These are phyloP conservation scores for Solanum microdontum DNA, from an alignment of 257 asterid genomes.

Conservation along the genomic window DNA sequence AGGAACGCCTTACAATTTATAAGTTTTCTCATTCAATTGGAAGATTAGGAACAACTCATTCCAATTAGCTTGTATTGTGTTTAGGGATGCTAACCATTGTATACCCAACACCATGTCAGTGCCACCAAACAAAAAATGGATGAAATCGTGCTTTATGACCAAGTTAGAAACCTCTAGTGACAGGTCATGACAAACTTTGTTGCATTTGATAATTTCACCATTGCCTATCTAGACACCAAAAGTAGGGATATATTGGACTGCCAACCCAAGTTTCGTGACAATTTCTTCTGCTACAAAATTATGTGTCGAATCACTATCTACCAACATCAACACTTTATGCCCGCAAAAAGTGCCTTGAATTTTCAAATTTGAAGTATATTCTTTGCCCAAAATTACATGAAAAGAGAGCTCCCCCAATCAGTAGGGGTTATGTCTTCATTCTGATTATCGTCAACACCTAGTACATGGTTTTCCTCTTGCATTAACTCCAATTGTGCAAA, in stretches of 20 bases:
- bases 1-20: neutral
- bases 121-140: neutral
- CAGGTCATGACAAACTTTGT: neutral
- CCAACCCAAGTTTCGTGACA: neutral
- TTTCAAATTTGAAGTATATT: neutral
- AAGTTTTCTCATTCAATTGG: neutral
- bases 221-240: neutral
- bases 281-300: neutral
- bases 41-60: slow-evolving; percentile 1
- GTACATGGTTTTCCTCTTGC: neutral
- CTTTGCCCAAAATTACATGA: neutral
- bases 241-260: neutral
- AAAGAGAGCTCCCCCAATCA: neutral
- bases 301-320: neutral
- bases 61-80: slow-evolving; percentile 5
- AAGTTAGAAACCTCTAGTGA: neutral
- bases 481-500: neutral
- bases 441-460: neutral
- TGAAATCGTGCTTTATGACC: neutral
- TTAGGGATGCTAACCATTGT: slow-evolving; percentile 1
- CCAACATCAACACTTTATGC: neutral
- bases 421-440: neutral
- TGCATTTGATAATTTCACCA: neutral
- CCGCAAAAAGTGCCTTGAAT: neutral
- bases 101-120: neutral